Base-by-base conservation (phyloP, 257 asterid species). In the Solanum bukasovii region DNA sequence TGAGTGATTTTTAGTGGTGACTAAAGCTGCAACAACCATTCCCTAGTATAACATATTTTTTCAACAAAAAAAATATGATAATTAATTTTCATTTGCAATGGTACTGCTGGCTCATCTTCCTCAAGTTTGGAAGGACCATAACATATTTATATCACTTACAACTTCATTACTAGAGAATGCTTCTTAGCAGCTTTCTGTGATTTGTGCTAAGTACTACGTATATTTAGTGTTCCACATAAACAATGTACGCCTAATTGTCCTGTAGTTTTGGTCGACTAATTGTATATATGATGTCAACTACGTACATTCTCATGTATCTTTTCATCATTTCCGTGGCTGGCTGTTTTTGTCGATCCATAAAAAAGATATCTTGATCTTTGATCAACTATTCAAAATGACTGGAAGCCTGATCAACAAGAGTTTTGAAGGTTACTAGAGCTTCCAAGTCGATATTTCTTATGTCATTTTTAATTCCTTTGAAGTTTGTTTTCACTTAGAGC, bases 351-450 rank as follows among this genome's bases (percentile, higher is more conserved):
- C 7, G 6, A 78, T 40, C 84, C 7, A 78, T 78, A 78, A 42
- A 38, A 13, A 25, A 40, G 35, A 78, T 13, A n/a, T 78, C 21
- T 13, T 42, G 84, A 16, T 25, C 63, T 78, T 90, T 75, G 94
- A 94, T 93, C 98, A 96, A 83, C 92, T 96, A 27, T 92, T 93
- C 91, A 96, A 94, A 94, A 94, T 91, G 97, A 96, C 98, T 18
- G 98, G 98, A 83, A 94, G 98, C 94, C 90, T 94, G 93, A 91
- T 34, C 37, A 34, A 95, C 20, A 96, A 93, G 92, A 94, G 96
- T 88, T 96, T 96, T 49, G 98, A 96, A 94, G 96, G 98, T 96
- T 49, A 9, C 65, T 37, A 5, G 67, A 49, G n/a, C 67, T 67
- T 67, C 72, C 20, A 21, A 61, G 27, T 87, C 38, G 4, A 35